Conservation (phyloP, 257 asterid genomes). For the Plantago major region DNA sequence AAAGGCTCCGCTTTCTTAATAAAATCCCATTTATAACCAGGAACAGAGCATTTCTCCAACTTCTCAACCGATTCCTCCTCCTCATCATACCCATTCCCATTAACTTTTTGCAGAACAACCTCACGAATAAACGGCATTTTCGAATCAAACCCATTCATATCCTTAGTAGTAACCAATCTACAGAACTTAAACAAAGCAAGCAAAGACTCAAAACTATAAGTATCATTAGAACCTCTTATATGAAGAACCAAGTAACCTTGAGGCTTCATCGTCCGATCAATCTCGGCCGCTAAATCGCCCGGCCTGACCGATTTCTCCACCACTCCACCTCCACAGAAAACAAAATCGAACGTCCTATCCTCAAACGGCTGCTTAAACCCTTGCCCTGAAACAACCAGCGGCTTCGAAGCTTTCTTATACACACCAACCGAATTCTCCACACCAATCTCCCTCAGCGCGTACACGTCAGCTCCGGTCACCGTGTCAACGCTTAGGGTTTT, state of each 20-base stretch:
- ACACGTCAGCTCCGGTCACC: conserved; percentile 64
- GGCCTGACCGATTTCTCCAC: conserved; percentile 51
- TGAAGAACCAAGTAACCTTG: conserved; percentile 59
- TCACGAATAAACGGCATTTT: conserved; percentile 40
- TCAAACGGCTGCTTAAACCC: conserved; percentile 46
- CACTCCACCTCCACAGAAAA: conserved; percentile 51
- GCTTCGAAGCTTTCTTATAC: conserved; percentile 62
- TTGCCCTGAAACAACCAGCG: conserved; percentile 52
- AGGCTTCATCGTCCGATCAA: conserved; percentile 50
- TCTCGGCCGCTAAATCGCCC: conserved; percentile 47
- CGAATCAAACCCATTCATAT: conserved; percentile 34
- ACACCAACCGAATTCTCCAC: conserved; percentile 70
- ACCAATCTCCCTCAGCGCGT: conserved; percentile 73
- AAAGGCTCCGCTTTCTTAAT: conserved; percentile 67
- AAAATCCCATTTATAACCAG: conserved; percentile 57
- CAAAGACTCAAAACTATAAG: conserved; percentile 51
- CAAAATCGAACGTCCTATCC: conserved; percentile 40
- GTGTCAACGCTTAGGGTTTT: conserved; percentile 78
- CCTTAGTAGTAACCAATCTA: conserved; percentile 45
- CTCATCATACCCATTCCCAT: conserved; percentile 16
- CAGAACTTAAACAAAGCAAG: conserved; percentile 45
- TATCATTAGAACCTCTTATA: conserved; percentile 36
- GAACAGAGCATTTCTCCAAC: conserved; percentile 50
- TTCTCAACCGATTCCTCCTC: conserved; percentile 22
- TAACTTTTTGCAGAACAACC: conserved; percentile 46